phyloP scores from a whole-genome alignment of 208 protist species.

The Acanthamoeba triangularis region DNA sequence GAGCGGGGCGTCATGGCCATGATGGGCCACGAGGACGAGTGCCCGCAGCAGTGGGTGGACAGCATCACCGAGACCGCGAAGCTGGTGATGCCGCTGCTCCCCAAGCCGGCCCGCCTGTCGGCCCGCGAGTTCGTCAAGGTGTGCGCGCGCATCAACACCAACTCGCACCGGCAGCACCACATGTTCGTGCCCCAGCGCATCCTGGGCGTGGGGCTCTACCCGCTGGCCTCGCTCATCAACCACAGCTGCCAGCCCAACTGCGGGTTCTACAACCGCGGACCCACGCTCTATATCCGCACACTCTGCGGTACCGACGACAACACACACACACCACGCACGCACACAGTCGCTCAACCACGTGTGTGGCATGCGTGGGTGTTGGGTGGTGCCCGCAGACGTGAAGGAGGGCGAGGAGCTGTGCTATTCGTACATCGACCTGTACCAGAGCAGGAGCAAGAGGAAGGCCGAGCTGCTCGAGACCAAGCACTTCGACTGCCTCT shows the following conservation, averaged over 20 bases:
- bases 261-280: not conserved
- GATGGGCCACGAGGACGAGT: not conserved
- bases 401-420: constrained; percentile 51
- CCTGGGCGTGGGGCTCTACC: constrained; percentile 11
- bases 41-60: not conserved
- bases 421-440: constrained; percentile 62
- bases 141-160: constrained; percentile 36
- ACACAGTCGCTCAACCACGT: not conserved
- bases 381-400: not conserved
- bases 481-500: constrained; percentile 40
- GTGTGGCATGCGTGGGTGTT: too few species aligned
- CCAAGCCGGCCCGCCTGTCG: not conserved
- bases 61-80: not conserved
- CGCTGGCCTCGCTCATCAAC: constrained; percentile 39
- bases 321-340: too few species aligned
- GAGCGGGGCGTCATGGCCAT: constrained; percentile 33
- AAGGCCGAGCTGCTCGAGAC: not conserved
- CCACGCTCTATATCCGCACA: not conserved
- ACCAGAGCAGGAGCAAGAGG: constrained; percentile 2
- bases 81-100: not conserved
- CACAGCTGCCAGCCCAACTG: constrained; percentile 56
- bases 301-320: not conserved
- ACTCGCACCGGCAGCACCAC: constrained; percentile 2
- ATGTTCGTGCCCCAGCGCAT: not conserved
- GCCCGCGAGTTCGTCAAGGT: constrained; percentile 7